Base-by-base conservation (phyloP, 208 protist species). In the Strigomonas culicis region DNA sequence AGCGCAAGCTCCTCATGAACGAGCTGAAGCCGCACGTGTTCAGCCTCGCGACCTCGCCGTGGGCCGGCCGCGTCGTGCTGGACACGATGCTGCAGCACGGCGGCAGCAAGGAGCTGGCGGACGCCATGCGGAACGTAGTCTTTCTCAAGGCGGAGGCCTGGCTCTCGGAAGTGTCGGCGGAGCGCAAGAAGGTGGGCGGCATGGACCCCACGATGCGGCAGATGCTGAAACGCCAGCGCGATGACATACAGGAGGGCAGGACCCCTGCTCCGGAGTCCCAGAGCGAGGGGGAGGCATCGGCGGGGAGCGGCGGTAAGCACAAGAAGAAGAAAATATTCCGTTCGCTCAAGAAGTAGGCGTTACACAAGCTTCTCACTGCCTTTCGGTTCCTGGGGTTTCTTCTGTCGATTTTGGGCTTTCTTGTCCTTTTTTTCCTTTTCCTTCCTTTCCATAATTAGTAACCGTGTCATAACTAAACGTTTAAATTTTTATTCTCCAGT, bases 1-100 rank as follows among this genome's bases (percentile, higher is more conserved):
- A 87, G 58, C 82, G 85, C 46, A 84, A 79, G 56, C 53, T 71
- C 22, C 74, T 96, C 31, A 90, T 94, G 87, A 80, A 88, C 39
- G 79, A 87, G 59, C 77, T 96, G 59, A 96, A 96, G 70, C 87
- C 90, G 32, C 77, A 84, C 46, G 90, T 96, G 15, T 93, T 96
- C 43, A 78, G 87, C 36, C 74, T 96, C 13, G 69, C 90, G 19
- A 74, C 88, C 31, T 93, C 85, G 11, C 90, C 87, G 34, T 96
- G 90, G 90, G 84, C 90, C 0, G 90, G 90, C 4, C 85, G 87
- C 13, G 68, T 96, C 2, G 90, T 96, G 50, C 79, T 96, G 0
- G 87, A 94, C n/a, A 66, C 86, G 28, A 92, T 96, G 87, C 50
- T 90, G 41, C 58, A 72, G n/a, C 52, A 69, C 7, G 34, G 34